These are phyloP conservation scores for Geotrichum bryndzae DNA, from an alignment of 1,139 yeast genomes.

Conservation along the genomic window DNA sequence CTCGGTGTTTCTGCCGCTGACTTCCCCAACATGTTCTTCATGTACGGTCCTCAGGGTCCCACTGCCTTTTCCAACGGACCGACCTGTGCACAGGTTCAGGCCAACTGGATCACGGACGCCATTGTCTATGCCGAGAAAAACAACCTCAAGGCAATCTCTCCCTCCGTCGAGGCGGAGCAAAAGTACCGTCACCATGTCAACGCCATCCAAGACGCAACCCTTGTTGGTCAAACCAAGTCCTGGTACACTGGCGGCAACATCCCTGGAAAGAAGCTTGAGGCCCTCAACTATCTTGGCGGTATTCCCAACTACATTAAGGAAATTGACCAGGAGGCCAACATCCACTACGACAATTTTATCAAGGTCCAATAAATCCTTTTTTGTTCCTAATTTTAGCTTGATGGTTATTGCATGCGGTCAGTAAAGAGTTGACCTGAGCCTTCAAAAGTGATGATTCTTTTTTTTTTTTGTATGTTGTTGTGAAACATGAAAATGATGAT, in stretches of 20 bases:
- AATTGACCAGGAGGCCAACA: slow-evolving; percentile 8
- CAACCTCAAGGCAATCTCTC: slow-evolving; percentile 8
- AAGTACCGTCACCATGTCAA: slow-evolving; percentile 11
- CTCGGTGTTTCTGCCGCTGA: slow-evolving; percentile 29
- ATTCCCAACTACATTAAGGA: slow-evolving; percentile 13
- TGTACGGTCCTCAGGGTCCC: slow-evolving; percentile 36
- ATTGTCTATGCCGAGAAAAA: slow-evolving; percentile 10
- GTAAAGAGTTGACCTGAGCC: too few relatives aligned
- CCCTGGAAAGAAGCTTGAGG: slow-evolving; percentile 19
- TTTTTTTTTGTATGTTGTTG: too few relatives aligned
- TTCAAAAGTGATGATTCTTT: too few relatives aligned
- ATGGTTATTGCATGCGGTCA: too few relatives aligned
- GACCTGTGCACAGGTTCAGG: slow-evolving; percentile 19
- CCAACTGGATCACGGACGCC: slow-evolving; percentile 18
- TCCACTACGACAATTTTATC: slow-evolving; percentile 7
- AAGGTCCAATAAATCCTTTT: not conserved
- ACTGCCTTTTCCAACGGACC: slow-evolving; percentile 32
- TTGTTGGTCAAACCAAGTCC: slow-evolving; percentile 10
- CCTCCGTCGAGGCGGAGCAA: slow-evolving; percentile 13
- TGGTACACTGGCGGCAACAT: slow-evolving; percentile 21
- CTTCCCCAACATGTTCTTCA: slow-evolving; percentile 31
- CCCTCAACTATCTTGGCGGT: slow-evolving; percentile 18
- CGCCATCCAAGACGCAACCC: slow-evolving; percentile 12
- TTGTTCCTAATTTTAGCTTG: not conserved
- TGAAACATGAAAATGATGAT: too few relatives aligned